Evolutionary conservation across 352 stramenopile genomes (phyloP).

Genomic region (Phytophthora hibernalis): DNA sequence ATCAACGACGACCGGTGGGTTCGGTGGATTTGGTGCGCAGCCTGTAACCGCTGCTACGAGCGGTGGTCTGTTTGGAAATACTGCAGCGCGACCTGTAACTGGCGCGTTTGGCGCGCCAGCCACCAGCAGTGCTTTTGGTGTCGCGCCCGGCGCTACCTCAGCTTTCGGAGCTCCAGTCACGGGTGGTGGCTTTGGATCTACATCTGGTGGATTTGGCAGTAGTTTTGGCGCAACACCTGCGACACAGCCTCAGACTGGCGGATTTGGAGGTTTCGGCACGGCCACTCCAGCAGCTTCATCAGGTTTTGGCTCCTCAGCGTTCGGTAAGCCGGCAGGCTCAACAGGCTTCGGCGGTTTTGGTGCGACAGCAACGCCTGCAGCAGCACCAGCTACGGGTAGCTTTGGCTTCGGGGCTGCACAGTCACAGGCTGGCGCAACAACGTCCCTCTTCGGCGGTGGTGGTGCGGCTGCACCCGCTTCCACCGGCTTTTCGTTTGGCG

Average conservation of each 20-base stretch:
- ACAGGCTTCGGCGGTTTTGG: conserved; percentile 51
- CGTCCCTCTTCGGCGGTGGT: conserved; percentile 54
- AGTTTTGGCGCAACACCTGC: conserved; percentile 58
- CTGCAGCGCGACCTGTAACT: conserved; percentile 25
- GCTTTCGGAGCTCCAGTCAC: conserved; percentile 47
- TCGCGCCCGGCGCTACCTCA: conserved; percentile 37
- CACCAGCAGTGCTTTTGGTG: conserved; percentile 52
- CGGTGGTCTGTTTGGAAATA: conserved; percentile 48
- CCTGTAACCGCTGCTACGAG: conserved; percentile 39
- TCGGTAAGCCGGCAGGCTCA: conserved; percentile 52
- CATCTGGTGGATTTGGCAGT: conserved; percentile 52
- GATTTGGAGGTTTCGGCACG: conserved; percentile 64
- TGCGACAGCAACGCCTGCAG: conserved; percentile 29
- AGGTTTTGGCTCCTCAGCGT: conserved; percentile 52
- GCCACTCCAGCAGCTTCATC: conserved; percentile 42
- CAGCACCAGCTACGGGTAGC: conserved; percentile 42
- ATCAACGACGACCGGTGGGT: conserved; percentile 35
- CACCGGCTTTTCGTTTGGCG: conserved; percentile 55
- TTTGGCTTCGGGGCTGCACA: conserved; percentile 50
- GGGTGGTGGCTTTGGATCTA: conserved; percentile 48
- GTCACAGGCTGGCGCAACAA: conserved; percentile 38
- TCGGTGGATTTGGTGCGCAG: conserved; percentile 64
- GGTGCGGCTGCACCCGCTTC: conserved; percentile 36
- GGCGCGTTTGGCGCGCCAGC: conserved; percentile 50
- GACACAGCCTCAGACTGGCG: conserved; percentile 42